Percentiles rank a stretch among this genome's conserved stretches.
phyloP scores from a whole-genome alignment of 73 alveolate genomes.

The Paramecium primaurelia region DNA sequence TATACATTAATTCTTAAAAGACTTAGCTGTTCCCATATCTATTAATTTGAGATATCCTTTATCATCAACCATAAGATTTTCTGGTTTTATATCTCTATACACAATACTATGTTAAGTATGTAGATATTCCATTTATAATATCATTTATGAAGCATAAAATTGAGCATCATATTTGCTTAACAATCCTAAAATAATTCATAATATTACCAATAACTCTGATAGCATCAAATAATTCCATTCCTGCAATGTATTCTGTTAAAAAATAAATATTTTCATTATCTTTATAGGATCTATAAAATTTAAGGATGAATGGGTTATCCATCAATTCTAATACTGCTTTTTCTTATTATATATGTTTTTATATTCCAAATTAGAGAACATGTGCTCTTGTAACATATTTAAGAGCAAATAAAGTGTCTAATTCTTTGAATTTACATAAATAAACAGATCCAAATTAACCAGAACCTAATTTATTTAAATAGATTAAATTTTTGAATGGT shows the following conservation, averaged over 20 bases:
- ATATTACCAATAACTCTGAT: constrained; percentile 59
- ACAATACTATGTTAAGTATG: constrained; percentile 47
- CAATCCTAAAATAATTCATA: background rate
- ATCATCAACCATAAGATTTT: constrained; percentile 60
- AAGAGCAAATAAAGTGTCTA: constrained; percentile 70
- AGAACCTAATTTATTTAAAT: constrained; percentile 69
- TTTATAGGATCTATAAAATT: constrained; percentile 63
- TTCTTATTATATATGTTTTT: constrained; percentile 68
- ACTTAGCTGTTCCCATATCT: constrained; percentile 64
- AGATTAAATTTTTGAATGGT: constrained; percentile 65
- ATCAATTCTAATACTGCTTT: constrained; percentile 53
- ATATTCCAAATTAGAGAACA: constrained; percentile 65
- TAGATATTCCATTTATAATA: constrained; percentile 42
- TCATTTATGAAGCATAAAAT: constrained; percentile 49
- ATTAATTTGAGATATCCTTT: constrained; percentile 54
- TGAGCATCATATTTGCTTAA: constrained; percentile 38
- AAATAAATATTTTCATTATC: constrained; percentile 65
- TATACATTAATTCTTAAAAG: background rate
- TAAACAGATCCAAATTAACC: constrained; percentile 82
- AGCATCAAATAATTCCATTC: constrained; percentile 69
- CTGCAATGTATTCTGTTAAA: constrained; percentile 62
- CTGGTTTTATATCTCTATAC: constrained; percentile 62
- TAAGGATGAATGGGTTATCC: constrained; percentile 67
- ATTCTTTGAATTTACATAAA: constrained; percentile 66
- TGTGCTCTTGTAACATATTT: constrained; percentile 76